A percentile compares a stretch with the other conserved stretches of the same genome.
Conservation (phyloP, 1,139 yeast species). For the Yarrowia galli region DNA sequence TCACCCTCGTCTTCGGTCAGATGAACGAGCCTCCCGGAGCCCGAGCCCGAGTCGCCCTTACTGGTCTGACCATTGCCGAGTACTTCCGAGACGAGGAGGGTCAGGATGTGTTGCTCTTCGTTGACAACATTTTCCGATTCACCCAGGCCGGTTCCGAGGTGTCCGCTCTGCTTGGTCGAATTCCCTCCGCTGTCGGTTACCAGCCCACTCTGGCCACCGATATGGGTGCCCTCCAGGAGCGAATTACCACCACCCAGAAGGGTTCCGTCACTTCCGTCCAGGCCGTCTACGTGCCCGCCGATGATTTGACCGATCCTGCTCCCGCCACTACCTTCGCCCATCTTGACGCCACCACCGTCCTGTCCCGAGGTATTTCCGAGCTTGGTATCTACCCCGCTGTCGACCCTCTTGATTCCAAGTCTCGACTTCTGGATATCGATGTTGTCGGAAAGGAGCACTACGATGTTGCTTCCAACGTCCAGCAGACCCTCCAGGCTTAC, state of each 20-base stretch:
- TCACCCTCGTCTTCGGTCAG: constrained; percentile 99
- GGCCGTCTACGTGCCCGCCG: constrained; percentile 99
- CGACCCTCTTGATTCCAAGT: constrained; percentile 99
- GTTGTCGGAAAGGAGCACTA: constrained; percentile 99
- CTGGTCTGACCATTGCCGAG: constrained; percentile 99
- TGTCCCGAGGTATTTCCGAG: constrained; percentile 99
- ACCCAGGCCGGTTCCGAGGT: constrained; percentile 99
- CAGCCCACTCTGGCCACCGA: constrained; percentile 99
- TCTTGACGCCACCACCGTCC: constrained; percentile 99
- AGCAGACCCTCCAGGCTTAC: constrained; percentile 99
- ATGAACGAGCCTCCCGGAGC: constrained; percentile 99
- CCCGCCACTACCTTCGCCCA: constrained; percentile 99
- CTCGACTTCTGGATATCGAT: constrained; percentile 96
- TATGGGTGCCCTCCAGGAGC: constrained; percentile 99
- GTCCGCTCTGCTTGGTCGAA: constrained; percentile 99
- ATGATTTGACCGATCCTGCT: constrained; percentile 99
- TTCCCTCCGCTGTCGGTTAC: constrained; percentile 99
- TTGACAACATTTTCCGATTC: constrained; percentile 99
- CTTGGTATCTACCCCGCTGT: constrained; percentile 99
- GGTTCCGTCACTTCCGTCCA: constrained; percentile 99
- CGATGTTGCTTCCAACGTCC: constrained; percentile 91
- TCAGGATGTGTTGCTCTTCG: constrained; percentile 99
- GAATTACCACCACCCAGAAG: constrained; percentile 99
- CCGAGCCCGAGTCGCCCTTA: constrained; percentile 99
- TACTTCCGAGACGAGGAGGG: constrained; percentile 99